Conservation (phyloP, 148 eudicot species). For the Fagopyrum homotropicum region DNA sequence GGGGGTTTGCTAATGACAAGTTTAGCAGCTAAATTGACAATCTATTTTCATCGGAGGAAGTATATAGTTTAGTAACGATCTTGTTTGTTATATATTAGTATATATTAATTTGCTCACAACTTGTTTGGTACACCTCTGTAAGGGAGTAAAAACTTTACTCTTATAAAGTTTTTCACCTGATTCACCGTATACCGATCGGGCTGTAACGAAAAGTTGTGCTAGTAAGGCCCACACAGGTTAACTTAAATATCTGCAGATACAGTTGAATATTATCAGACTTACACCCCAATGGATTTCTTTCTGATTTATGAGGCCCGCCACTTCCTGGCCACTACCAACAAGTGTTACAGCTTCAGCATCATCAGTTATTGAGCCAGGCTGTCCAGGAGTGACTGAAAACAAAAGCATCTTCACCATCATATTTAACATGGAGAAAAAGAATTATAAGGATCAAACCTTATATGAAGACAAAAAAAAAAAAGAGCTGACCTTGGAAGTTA, state of each 20-base stretch:
- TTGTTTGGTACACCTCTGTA: background rate
- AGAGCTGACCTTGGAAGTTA: constrained; percentile 63
- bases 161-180: background rate
- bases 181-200: background rate
- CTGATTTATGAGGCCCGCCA: constrained; percentile 80
- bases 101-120: background rate
- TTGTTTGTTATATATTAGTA: background rate
- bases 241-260: background rate
- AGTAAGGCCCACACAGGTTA: background rate
- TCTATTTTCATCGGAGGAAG: background rate
- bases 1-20: background rate
- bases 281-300: constrained; percentile 99
- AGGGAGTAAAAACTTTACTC: background rate
- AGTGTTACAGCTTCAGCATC: constrained; percentile 83
- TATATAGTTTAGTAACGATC: background rate
- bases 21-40: background rate
- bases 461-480: background rate
- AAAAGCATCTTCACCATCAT: constrained; percentile 9
- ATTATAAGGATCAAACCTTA: background rate
- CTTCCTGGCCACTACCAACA: constrained; percentile 88
- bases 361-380: constrained; percentile 73
- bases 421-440: background rate
- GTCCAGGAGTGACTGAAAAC: constrained; percentile 80
- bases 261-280: constrained; percentile 21
- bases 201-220: background rate